Conservation (phyloP, 495 filamentous ascomycete genomes). For the Aspergillus heteromorphus region DNA sequence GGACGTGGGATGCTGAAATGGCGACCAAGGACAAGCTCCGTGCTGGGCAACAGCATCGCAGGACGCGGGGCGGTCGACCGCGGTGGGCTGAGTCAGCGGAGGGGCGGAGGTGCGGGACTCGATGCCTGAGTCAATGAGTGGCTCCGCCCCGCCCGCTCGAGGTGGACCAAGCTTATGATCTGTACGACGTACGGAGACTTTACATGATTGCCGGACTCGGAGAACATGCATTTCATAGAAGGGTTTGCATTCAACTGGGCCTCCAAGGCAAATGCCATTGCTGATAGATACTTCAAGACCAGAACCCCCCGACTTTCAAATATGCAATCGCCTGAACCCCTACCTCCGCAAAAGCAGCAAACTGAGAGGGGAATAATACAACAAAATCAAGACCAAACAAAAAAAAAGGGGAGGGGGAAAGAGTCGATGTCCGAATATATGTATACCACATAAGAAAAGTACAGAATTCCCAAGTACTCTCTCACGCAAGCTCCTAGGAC, state of each 20-base stretch:
- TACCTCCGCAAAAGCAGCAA: neutral
- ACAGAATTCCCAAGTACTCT: neutral
- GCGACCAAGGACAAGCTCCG: neutral
- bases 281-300: neutral
- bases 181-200: neutral
- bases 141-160: neutral
- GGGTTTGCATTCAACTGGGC: neutral
- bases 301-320: neutral
- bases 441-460: neutral
- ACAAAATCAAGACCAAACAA: neutral
- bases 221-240: neutral
- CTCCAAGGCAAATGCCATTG: neutral
- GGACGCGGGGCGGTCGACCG: neutral
- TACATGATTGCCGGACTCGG: too few relatives aligned
- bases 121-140: neutral
- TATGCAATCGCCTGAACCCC: too few relatives aligned
- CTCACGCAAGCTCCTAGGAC: neutral
- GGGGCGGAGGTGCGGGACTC: slow-evolving; percentile 1
- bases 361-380: slow-evolving; percentile 3
- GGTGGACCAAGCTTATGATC: neutral
- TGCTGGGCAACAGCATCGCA: neutral
- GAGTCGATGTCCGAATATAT: neutral
- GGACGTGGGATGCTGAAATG: neutral
- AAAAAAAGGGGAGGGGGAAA: too few relatives aligned
- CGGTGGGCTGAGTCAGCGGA: slow-evolving; percentile 8